These are phyloP conservation scores for Polymyxa betae DNA, from an alignment of 208 protist genomes.

Conservation along the genomic window DNA sequence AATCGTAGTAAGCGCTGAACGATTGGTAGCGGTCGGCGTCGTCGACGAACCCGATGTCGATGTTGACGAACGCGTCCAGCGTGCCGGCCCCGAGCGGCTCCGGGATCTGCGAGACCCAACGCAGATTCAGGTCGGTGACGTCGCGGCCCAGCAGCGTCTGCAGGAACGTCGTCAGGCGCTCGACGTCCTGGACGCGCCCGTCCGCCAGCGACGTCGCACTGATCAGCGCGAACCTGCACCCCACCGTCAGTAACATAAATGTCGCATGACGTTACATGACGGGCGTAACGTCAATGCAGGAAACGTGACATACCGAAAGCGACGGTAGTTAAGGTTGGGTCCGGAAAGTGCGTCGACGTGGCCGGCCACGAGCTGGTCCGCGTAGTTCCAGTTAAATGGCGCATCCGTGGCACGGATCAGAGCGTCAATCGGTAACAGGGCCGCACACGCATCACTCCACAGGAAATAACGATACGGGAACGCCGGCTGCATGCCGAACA, in stretches of 20 bases:
- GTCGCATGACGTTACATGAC: neutral
- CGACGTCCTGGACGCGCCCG: neutral
- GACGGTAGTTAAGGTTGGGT: slow-evolving; percentile 34
- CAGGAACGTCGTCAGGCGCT: neutral
- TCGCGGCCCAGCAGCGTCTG: slow-evolving; percentile 16
- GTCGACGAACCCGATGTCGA: slow-evolving; percentile 28
- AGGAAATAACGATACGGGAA: slow-evolving; percentile 51
- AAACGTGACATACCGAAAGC: neutral
- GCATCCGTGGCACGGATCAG: neutral
- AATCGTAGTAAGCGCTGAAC: neutral
- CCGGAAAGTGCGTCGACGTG: neutral
- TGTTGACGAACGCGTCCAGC: neutral
- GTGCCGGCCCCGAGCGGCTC: neutral
- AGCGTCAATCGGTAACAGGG: neutral
- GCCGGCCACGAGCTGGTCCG: slow-evolving; percentile 6
- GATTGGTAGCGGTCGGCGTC: slow-evolving; percentile 42
- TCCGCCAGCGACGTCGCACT: neutral
- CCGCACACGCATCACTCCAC: slow-evolving; percentile 26
- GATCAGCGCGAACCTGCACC: too few relatives aligned
- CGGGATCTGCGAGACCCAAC: too few relatives aligned
- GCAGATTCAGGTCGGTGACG: neutral
- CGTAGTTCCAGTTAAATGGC: slow-evolving; percentile 51
- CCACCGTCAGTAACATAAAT: too few relatives aligned
- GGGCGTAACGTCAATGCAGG: neutral
- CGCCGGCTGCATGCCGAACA: slow-evolving; percentile 31